Conservation (phyloP, 768 basidiomycete genomes). For the Kondoa malvinella region DNA sequence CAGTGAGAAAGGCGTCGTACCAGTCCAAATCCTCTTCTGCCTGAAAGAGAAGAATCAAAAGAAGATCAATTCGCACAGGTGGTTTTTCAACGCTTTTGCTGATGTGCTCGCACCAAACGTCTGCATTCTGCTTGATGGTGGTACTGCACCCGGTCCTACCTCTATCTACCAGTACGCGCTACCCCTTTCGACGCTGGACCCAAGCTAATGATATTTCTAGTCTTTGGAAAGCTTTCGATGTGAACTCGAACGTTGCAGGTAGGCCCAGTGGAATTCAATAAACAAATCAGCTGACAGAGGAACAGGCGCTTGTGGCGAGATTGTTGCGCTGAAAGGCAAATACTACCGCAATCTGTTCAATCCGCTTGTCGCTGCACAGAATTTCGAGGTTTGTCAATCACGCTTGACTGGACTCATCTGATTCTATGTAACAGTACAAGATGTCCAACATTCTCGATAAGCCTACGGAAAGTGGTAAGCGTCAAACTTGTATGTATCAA, state of each 20-base stretch:
- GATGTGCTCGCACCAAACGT: slow-evolving; percentile 35
- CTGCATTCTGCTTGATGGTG: slow-evolving; percentile 69
- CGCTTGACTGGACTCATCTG: background rate
- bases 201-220: background rate
- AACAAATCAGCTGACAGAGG: background rate
- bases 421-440: background rate
- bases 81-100: slow-evolving; percentile 69
- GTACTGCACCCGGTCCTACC: slow-evolving; percentile 71
- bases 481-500: too few relatives aligned
- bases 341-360: slow-evolving; percentile 39
- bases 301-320: slow-evolving; percentile 68
- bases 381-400: slow-evolving; percentile 42
- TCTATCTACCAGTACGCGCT: slow-evolving; percentile 52
- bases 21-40: slow-evolving; percentile 79
- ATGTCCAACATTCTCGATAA: slow-evolving; percentile 26
- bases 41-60: slow-evolving; percentile 85
- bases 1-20: slow-evolving; percentile 59
- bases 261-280: background rate
- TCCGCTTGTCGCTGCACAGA: slow-evolving; percentile 72
- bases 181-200: background rate
- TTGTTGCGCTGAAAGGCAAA: slow-evolving; percentile 51
- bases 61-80: slow-evolving; percentile 75
- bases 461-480: slow-evolving; percentile 44
- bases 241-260: slow-evolving; percentile 68
- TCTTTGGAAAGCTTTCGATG: slow-evolving; percentile 25